These are phyloP conservation scores for Mycena crocata DNA, from an alignment of 768 basidiomycete genomes.

Conservation along the genomic window DNA sequence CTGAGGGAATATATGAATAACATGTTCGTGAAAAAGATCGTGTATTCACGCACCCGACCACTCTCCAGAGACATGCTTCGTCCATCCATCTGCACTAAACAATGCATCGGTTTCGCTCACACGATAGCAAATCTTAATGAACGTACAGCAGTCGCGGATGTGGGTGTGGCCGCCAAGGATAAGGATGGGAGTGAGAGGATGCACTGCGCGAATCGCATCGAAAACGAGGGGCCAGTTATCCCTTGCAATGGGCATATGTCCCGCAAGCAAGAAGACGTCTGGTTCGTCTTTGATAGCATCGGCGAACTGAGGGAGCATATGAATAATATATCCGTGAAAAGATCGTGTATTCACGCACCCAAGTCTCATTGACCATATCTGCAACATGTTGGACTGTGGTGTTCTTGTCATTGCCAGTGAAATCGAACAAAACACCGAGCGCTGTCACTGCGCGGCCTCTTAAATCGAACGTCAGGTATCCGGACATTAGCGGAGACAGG, in stretches of 20 bases:
- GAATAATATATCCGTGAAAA: neutral
- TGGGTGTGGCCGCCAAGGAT: constrained; percentile 87
- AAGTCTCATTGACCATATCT: constrained; percentile 82
- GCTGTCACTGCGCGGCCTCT: constrained; percentile 81
- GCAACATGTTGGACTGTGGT: constrained; percentile 81
- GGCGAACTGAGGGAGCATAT: constrained; percentile 61
- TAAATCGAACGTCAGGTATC: constrained; percentile 6
- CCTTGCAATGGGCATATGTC: constrained; percentile 84
- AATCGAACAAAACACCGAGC: constrained; percentile 84
- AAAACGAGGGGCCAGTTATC: constrained; percentile 83
- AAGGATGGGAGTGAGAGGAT: constrained; percentile 81
- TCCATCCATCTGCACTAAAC: constrained; percentile 72
- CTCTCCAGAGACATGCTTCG: constrained; percentile 86
- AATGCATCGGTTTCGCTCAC: neutral
- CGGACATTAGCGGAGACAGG: neutral
- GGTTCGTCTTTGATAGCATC: constrained; percentile 85
- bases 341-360: constrained; percentile 56
- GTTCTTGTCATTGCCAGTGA: constrained; percentile 74
- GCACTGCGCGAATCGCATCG: constrained; percentile 77
- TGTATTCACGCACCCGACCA: constrained; percentile 55
- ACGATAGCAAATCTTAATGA: neutral
- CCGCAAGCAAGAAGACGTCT: constrained; percentile 82
- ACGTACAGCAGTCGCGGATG: constrained; percentile 81
- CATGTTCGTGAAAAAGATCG: too few relatives aligned
- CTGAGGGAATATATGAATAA: too few relatives aligned